Base-by-base conservation (phyloP, 140 eudicot species). In the Anethum foeniculum region DNA sequence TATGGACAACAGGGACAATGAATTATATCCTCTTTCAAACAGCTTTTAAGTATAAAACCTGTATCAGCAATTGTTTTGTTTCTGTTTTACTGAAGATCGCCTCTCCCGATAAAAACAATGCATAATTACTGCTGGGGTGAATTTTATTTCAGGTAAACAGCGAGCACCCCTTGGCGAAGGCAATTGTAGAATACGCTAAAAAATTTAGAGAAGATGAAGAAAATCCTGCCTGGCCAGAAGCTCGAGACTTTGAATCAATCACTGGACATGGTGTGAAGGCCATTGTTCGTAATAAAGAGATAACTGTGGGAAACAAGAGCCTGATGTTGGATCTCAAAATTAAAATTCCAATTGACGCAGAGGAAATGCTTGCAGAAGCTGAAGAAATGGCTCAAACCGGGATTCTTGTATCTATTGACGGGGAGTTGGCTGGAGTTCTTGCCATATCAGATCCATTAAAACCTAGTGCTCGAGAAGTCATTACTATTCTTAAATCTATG, bases 91-190 rank as follows among this genome's bases (percentile, higher is more conserved):
- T 39, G n/a, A 77, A 25, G 41, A 68, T 52, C 32, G 23, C 39
- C 25, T 68, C 38, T 23, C 25, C 16, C 3, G 21, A 9, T 44
- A 7, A 43, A 11, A 15, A n/a, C 38, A 21, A 46, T 46, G 23
- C 12, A 23, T 41, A n/a, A n/a, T 36, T 4, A 34, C 4, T 34
- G 12, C 7, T 23, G 38, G 23, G n/a, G 0, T 77, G 21, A 28
- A 44, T 34, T 36, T 64, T 60, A 60, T 56, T 2, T 73, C 78
- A 96, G 99, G 96, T 84, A 60, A 93, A 96, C 83, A 96, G 99
- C 80, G 99, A 96, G 82, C 99, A 96, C 80, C 99, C 99, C 5
- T 83, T 96, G 80, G 99, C 93, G 4, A 96, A 96, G 82, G 99
- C 99, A 0, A 81, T 93, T 30, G 93, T 91, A 15, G 98, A 93